Percentiles rank a stretch among this genome's conserved stretches.
phyloP scores from a whole-genome alignment of 148 eudicot genomes.

The Dysphania ambrosioides region DNA sequence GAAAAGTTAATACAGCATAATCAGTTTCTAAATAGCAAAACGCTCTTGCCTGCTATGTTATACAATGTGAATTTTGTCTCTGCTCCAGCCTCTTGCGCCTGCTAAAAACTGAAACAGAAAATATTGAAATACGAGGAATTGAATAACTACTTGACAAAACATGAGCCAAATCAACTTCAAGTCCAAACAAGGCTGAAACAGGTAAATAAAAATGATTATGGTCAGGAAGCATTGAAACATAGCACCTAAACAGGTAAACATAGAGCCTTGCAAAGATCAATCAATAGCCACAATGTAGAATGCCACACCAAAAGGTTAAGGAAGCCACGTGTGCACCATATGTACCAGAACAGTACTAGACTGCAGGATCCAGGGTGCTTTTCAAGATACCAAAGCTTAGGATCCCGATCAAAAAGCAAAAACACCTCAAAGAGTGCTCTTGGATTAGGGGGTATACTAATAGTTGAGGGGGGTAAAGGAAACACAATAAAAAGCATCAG shows the following conservation, averaged over 20 bases:
- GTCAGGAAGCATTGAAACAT: background rate
- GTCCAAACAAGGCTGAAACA: background rate
- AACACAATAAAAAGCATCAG: background rate
- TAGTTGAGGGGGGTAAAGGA: background rate
- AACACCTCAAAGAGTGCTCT: background rate
- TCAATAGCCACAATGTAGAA: background rate
- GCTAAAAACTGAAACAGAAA: conserved; percentile 17
- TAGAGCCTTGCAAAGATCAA: background rate
- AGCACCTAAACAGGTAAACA: background rate
- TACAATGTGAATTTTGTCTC: background rate
- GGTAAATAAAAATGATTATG: conserved; percentile 1
- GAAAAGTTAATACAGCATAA: background rate
- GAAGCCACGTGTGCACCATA: background rate
- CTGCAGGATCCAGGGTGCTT: background rate
- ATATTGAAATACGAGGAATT: conserved; percentile 8
- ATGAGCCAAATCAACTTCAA: background rate
- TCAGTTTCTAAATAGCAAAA: background rate
- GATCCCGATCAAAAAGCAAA: no score
- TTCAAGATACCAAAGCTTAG: background rate
- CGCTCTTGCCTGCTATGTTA: conserved; percentile 12
- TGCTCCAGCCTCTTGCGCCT: conserved; percentile 19
- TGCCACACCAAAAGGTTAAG: background rate
- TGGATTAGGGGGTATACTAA: background rate
- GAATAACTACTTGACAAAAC: conserved; percentile 1
- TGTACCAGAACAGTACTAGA: background rate